Evolutionary conservation across 345 rosid species (phyloP), one percentile per base, ranked within the genome.

Genomic region (Citrus inodora): DNA sequence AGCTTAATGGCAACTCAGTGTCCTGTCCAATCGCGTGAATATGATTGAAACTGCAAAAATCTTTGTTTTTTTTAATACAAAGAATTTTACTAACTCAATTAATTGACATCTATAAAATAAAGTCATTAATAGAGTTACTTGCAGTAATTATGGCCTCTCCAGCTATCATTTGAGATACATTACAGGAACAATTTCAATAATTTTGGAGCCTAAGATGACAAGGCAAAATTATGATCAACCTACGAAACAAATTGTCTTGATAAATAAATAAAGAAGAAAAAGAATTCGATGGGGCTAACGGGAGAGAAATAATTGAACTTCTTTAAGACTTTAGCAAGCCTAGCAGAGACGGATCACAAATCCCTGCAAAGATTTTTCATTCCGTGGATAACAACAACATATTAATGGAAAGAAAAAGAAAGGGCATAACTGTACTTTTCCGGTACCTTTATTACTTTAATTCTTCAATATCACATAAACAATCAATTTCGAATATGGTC

Each of bases 401-500:
- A 73, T 71, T 53, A 61, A 46, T 58, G 19, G 17, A 62, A 38
- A 66, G 60, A 78, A 24, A 66, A 33, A 32, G 37, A 14, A 27
- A 62, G 32, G 32, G 40, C 22, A 21, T 72, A 48, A 42, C 74
- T 56, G 80, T 82, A 78, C 80, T 62, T 25, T 79, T 71, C 67
- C n/a, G 67, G 81, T 78, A 71, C 74, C 73, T 79, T 73, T 80
- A 53, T 67, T 82, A 53, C 51, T 56, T 67, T 51, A 67, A 75
- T 69, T 30, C 8, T 48, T 16, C 68, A 60, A 10, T 37, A n/a
- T 60, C 60, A 22, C 51, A 16, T 71, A 24, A 78, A 74, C 61
- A 65, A 74, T 21, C n/a, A 27, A 56, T 83, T 73, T 61, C 70
- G 78, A 77, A 74, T 56, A 76, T 76, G 85, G 86, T 75, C 83